A percentile compares a stretch with the other conserved stretches of the same genome.
Evolutionary conservation across 768 basidiomycete species (phyloP).

Genomic region (Fomitopsis serialis): DNA sequence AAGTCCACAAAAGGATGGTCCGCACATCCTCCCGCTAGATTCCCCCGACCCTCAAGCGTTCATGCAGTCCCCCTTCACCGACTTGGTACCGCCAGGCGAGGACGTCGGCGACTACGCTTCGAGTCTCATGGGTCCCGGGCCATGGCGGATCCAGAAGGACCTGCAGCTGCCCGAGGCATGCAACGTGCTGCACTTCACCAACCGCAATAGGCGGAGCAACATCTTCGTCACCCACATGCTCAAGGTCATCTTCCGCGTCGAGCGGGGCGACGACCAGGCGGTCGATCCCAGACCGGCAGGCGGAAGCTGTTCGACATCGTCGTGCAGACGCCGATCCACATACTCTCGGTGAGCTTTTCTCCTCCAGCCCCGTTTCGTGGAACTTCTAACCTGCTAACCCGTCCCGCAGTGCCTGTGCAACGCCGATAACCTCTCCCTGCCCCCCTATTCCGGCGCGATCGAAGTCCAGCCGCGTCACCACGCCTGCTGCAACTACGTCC

Average conservation of each 20-base stretch:
- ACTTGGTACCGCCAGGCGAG: conserved; percentile 40
- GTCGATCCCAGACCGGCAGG: conserved; percentile 62
- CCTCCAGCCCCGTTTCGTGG: background rate
- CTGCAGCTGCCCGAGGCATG: conserved; percentile 68
- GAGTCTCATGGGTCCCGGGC: conserved; percentile 70
- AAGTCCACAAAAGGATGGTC: conserved; percentile 43
- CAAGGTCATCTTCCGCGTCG: conserved; percentile 79
- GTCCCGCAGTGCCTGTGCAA: conserved; percentile 68
- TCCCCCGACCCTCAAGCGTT: conserved; percentile 63
- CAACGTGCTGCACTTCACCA: conserved; percentile 62
- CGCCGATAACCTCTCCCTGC: conserved; percentile 73
- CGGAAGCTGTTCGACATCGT: conserved; percentile 85
- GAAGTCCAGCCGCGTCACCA: conserved; percentile 4
- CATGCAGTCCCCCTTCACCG: conserved; percentile 59
- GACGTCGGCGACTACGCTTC: conserved; percentile 55
- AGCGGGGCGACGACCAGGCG: conserved; percentile 66
- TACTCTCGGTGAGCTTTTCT: conserved; percentile 67
- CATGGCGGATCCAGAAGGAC: conserved; percentile 75
- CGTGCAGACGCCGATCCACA: conserved; percentile 78
- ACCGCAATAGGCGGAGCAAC: conserved; percentile 71
- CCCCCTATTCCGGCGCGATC: conserved; percentile 59
- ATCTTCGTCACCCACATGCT: conserved; percentile 72
- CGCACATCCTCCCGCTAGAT: conserved; percentile 72
- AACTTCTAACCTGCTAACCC: background rate
- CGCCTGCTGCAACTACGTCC: conserved; percentile 6